Base-by-base conservation (phyloP, 306 rosid species). In the Vicia sativa region DNA sequence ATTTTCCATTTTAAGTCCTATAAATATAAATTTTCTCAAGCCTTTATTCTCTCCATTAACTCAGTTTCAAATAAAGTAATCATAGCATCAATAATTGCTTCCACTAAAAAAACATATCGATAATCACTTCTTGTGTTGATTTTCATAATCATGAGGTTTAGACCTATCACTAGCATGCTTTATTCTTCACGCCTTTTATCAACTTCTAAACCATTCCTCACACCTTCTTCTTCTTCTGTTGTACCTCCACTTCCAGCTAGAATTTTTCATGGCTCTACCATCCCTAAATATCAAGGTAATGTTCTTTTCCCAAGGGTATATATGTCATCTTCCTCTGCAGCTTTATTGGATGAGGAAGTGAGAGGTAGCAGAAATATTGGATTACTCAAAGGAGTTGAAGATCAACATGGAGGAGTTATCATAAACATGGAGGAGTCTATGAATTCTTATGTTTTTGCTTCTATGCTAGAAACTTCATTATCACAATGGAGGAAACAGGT, bases 401-500 rank as follows among this genome's bases (percentile, higher is more conserved):
- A 89, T 78, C 26, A 6, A 41, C 78, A 87, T 77, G 98, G 87
- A 18, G 98, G 98, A 52, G 81, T 92, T 67, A 44, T 49, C 54
- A 76, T 92, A 34, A 84, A 79, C 15, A 58, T 92, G 46, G 78
- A 82, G 16, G 77, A 84, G 5, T 72, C 83, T 13, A 78, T 89
- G 81, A 84, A 84, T 67, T 77, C 91, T 15, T 69, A 9, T 53
- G 63, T 54, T 41, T 92, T 92, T 60, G 25, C 75, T 49, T 71
- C 84, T 44, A 55, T 81, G 80, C 78, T 92, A 6, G 48, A 71
- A 64, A 77, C 80, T 71, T 89, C 98, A 18, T 2, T 89, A 6
- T 71, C 85, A 10, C 86, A 75, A 3, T 92, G 98, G 98, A 81
- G 68, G 73, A 71, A 56, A 19, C 79, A 78, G 86, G 98, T 92